phyloP scores from a whole-genome alignment of 2,329 filamentous ascomycete genomes.

The Cladorrhinum sp. region DNA sequence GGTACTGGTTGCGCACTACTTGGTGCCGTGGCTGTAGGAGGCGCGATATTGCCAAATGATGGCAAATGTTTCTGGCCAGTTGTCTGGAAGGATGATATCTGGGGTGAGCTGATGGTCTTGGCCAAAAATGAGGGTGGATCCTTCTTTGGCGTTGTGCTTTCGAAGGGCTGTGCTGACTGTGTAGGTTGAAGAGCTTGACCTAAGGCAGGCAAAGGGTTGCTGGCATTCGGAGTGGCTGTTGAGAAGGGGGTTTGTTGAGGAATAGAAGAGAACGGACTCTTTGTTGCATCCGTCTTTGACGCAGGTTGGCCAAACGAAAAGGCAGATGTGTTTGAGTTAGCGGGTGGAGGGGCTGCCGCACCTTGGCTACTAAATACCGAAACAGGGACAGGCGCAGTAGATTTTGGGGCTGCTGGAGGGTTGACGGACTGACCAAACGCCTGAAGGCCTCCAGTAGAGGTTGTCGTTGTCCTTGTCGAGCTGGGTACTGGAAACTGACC shows the following conservation, averaged over 20 bases:
- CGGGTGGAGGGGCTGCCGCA: background rate
- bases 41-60: background rate
- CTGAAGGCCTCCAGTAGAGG: slow-evolving; percentile 1
- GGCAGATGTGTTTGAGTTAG: background rate
- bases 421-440: background rate
- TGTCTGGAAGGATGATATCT: background rate
- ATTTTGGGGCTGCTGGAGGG: background rate
- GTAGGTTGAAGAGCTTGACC: background rate
- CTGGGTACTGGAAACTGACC: background rate
- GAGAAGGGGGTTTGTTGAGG: background rate
- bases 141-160: background rate
- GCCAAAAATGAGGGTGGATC: background rate
- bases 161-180: background rate
- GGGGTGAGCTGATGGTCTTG: background rate
- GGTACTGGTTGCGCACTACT: slow-evolving; percentile 4
- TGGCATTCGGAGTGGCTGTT: background rate
- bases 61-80: background rate
- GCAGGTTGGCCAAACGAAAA: slow-evolving; percentile 1
- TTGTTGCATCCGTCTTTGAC: slow-evolving; percentile 1
- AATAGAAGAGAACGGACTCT: slow-evolving; percentile 12
- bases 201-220: background rate
- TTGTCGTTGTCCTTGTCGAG: background rate
- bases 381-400: background rate
- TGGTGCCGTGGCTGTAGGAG: slow-evolving; percentile 19
- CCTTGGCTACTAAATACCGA: background rate